Percentiles rank a stretch among this genome's conserved stretches.
Conservation (phyloP, 225 moss, liverwort and hornwort species). For the Neckera pumila region DNA sequence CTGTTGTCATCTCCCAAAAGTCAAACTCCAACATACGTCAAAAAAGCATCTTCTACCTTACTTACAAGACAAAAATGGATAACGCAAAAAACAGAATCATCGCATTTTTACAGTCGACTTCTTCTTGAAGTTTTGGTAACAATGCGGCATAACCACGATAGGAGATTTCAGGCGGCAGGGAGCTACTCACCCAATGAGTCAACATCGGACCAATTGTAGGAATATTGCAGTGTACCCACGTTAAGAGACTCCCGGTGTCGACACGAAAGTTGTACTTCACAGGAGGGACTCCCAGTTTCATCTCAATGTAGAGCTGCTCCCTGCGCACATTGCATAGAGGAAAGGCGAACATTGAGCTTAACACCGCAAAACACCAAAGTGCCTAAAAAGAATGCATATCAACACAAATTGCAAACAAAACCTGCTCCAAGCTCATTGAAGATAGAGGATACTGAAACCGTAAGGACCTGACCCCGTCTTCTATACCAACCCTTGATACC, state of each 20-base stretch:
- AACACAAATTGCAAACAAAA: not conserved
- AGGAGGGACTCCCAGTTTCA: slow-evolving; percentile 14
- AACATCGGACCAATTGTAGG: not conserved
- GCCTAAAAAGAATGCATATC: not conserved
- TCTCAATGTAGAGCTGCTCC: not conserved
- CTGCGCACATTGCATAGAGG: not conserved
- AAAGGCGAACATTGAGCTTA: not conserved
- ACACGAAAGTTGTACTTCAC: not conserved
- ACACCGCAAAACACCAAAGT: not conserved
- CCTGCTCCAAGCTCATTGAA: not conserved
- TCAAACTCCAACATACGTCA: not conserved
- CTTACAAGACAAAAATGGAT: not conserved
- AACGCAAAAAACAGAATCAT: too few relatives aligned
- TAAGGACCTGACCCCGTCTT: not conserved
- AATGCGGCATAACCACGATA: not conserved
- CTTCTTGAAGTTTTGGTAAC: not conserved
- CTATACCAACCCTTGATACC: not conserved
- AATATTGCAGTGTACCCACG: slow-evolving; percentile 12
- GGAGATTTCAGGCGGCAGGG: not conserved
- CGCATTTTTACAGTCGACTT: not conserved
- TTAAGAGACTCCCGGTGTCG: slow-evolving; percentile 10
- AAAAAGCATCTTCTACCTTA: not conserved
- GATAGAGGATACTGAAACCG: not conserved
- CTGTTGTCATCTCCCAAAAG: not conserved
- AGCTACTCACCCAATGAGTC: not conserved